These are phyloP conservation scores for Tremella yokohamensis DNA, from an alignment of 768 basidiomycete genomes.

Conservation along the genomic window DNA sequence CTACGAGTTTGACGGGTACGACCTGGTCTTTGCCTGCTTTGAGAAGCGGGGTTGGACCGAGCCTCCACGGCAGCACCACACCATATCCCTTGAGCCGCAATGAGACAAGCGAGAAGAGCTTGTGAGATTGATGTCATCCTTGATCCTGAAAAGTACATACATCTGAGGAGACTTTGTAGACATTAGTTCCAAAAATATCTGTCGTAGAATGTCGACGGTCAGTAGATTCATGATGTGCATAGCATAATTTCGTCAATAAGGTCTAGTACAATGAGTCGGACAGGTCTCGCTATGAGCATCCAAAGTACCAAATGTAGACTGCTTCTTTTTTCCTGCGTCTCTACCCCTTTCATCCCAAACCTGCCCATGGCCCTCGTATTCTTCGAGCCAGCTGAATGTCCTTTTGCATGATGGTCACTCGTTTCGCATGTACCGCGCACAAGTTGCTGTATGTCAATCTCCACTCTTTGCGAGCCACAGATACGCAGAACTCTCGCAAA, in stretches of 20 bases:
- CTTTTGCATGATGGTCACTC: constrained; percentile 94
- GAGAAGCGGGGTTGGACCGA: constrained; percentile 44
- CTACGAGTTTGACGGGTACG: constrained; percentile 82
- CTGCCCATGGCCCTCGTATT: constrained; percentile 81
- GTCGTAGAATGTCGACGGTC: neutral
- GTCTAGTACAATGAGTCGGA: too few species aligned
- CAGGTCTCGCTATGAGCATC: too few species aligned
- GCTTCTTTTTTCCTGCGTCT: neutral
- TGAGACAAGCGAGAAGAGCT: neutral
- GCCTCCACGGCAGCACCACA: constrained; percentile 2
- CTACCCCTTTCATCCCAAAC: constrained; percentile 21
- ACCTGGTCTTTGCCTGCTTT: constrained; percentile 50
- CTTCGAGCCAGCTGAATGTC: constrained; percentile 95
- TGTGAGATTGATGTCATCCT: neutral
- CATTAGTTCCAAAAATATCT: neutral
- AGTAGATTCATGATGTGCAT: constrained; percentile 3
- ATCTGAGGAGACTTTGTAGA: neutral
- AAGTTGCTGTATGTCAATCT: constrained; percentile 63
- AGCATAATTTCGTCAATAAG: too few species aligned
- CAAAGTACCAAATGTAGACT: neutral
- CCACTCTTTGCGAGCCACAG: neutral
- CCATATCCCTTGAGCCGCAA: neutral
- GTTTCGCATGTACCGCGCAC: constrained; percentile 95
- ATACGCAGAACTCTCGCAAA: neutral
- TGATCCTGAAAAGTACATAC: neutral